Base-by-base conservation (phyloP, 2,329 filamentous ascomycete genomes). In the Pseudogymnoascus sp. region DNA sequence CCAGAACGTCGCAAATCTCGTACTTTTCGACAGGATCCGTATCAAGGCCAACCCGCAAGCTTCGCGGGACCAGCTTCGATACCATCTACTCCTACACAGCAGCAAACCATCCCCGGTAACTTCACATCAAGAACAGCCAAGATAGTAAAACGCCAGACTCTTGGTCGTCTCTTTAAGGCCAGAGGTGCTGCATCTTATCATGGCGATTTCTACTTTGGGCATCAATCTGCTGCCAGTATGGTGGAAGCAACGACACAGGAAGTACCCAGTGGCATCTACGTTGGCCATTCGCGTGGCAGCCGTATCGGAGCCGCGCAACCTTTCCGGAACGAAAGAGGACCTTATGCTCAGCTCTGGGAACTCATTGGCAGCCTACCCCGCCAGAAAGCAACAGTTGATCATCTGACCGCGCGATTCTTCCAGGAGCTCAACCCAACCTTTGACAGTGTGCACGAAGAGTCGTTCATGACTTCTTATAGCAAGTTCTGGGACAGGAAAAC, bases 301-400 rank as follows among this genome's bases (percentile, higher is more conserved):
- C 58, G 49, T 16, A 68, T 66, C 38, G 68, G 42, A n/a, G 42
- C 63, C 49, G 63, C 66, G 35, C 68, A 68, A 42, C 71, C 69
- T 22, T 73, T 68, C 63, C 69, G 65, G 55, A 69, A 67, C 49
- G 70, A 70, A 58, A 69, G 65, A 36, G 71, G 68, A 4, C 71
- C 66, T 5, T 69, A 72, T 64, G 75, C 73, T 2, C 75, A 76
- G 42, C 73, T 76, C 11, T 78, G 76, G 76, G 76, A 78, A 55
- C 65, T 78, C 1, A 67, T 77, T 4, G 76, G 76, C 0, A 64
- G 73, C 1, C 64, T 78, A 5, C 76, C 76, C 1, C 71, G 75
- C 1, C 72, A 72, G 33, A 76, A 75, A 64, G 66, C 71, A 1
- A 72, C 71, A 0, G 75, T 75, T 1, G 75, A 77, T 45, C 67